Percentiles rank a stretch among this genome's conserved stretches.
Conservation (phyloP, 2,329 filamentous ascomycete species). For the Gaeumannomyces tritici region DNA sequence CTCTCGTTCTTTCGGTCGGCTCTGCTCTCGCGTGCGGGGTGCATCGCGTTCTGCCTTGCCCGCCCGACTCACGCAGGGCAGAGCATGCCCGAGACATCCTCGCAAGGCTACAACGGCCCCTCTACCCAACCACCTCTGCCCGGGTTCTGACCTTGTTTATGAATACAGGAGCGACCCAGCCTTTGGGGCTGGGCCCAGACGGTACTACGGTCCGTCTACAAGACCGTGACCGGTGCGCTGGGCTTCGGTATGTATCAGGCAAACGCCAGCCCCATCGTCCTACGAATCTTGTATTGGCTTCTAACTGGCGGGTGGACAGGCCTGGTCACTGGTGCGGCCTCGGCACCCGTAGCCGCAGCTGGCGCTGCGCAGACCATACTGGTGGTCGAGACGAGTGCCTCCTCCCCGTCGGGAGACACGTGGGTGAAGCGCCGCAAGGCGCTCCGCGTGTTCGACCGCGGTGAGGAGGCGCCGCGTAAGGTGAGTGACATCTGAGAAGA, state of each 20-base stretch:
- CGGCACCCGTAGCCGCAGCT: background rate
- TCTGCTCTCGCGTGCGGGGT: background rate
- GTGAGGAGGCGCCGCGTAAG: background rate
- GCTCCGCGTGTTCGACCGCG: background rate
- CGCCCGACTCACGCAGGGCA: no score
- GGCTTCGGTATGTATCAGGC: background rate
- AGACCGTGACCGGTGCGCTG: background rate
- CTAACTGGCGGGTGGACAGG: background rate
- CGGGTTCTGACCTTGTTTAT: background rate
- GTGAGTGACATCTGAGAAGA: background rate
- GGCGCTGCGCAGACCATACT: background rate
- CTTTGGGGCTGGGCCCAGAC: background rate
- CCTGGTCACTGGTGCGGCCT: background rate
- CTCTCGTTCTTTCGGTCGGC: background rate
- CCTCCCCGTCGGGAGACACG: background rate
- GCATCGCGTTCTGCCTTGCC: background rate
- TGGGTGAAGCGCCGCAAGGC: background rate
- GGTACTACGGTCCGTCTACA: background rate
- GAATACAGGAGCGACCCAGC: background rate
- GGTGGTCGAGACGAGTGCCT: background rate
- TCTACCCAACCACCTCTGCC: background rate
- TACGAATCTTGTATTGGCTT: background rate
- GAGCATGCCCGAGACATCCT: background rate
- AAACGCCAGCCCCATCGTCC: background rate
- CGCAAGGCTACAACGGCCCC: background rate